Evolutionary conservation across 306 rosid genomes (phyloP).

Genomic region (Gastrolobium villosum): DNA sequence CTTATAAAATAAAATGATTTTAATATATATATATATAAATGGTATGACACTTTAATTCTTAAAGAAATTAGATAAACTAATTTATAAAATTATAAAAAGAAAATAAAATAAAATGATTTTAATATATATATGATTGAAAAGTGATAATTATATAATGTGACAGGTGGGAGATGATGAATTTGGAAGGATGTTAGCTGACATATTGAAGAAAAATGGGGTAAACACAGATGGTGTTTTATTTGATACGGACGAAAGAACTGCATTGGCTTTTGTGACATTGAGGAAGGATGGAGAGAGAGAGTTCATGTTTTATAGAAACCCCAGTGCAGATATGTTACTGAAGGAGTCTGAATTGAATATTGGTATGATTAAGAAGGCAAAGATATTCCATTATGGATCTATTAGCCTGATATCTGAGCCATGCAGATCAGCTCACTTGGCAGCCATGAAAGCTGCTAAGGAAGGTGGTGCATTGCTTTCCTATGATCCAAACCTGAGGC

Average conservation of each 20-base stretch:
- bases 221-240: constrained; percentile 64
- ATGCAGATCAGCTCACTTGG: constrained; percentile 76
- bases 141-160: background rate
- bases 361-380: constrained; percentile 60
- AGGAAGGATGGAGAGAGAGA: constrained; percentile 77
- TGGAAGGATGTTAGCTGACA: constrained; percentile 69
- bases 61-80: too few species aligned
- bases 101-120: too few species aligned
- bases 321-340: constrained; percentile 79
- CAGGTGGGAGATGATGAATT: constrained; percentile 80
- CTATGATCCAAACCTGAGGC: constrained; percentile 75
- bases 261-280: constrained; percentile 77
- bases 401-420: constrained; percentile 76
- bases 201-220: constrained; percentile 63
- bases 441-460: constrained; percentile 78
- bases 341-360: constrained; percentile 64
- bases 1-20: too few species aligned
- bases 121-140: too few species aligned
- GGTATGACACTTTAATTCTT: too few species aligned
- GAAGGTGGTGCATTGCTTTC: constrained; percentile 68
- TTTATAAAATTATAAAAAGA: too few species aligned
- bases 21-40: too few species aligned
- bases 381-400: constrained; percentile 77
- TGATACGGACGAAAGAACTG: constrained; percentile 69
- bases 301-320: constrained; percentile 80